These are phyloP conservation scores for Coniochaeta sp. DNA, from an alignment of 2,329 filamentous ascomycete genomes.

Conservation along the genomic window DNA sequence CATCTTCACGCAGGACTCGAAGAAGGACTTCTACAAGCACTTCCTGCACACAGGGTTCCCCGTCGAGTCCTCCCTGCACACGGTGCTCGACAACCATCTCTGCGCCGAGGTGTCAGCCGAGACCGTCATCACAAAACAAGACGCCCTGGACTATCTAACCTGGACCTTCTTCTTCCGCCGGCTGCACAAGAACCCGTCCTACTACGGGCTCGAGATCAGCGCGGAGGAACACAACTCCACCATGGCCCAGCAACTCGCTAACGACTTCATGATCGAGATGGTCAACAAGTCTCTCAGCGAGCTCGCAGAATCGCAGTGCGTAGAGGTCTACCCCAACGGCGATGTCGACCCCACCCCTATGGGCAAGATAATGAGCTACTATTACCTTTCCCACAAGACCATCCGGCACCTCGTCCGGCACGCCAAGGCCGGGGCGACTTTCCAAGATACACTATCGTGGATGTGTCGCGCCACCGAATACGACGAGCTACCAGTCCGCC, in stretches of 20 bases:
- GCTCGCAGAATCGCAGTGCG: slow-evolving; percentile 76
- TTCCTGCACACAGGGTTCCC: slow-evolving; percentile 97
- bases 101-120: slow-evolving; percentile 90
- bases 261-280: slow-evolving; percentile 90
- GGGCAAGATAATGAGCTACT: slow-evolving; percentile 99
- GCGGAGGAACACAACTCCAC: slow-evolving; percentile 88
- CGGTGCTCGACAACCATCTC: slow-evolving; percentile 94
- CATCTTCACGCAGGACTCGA: slow-evolving; percentile 94
- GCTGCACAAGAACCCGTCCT: slow-evolving; percentile 95
- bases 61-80: slow-evolving; percentile 92
- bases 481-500: slow-evolving; percentile 92
- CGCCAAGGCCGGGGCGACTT: slow-evolving; percentile 67
- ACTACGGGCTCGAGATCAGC: slow-evolving; percentile 91
- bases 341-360: slow-evolving; percentile 85
- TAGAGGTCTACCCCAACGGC: slow-evolving; percentile 76
- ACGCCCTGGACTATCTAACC: slow-evolving; percentile 93
- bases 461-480: slow-evolving; percentile 93
- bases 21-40: slow-evolving; percentile 99
- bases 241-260: slow-evolving; percentile 77
- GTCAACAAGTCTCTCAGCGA: slow-evolving; percentile 81
- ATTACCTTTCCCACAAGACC: slow-evolving; percentile 93
- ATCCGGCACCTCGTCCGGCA: slow-evolving; percentile 77
- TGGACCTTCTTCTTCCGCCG: slow-evolving; percentile 99
- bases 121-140: slow-evolving; percentile 89
- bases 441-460: slow-evolving; percentile 81